Conservation (phyloP, 2,329 filamentous ascomycete species). For the Lachnellula arida region DNA sequence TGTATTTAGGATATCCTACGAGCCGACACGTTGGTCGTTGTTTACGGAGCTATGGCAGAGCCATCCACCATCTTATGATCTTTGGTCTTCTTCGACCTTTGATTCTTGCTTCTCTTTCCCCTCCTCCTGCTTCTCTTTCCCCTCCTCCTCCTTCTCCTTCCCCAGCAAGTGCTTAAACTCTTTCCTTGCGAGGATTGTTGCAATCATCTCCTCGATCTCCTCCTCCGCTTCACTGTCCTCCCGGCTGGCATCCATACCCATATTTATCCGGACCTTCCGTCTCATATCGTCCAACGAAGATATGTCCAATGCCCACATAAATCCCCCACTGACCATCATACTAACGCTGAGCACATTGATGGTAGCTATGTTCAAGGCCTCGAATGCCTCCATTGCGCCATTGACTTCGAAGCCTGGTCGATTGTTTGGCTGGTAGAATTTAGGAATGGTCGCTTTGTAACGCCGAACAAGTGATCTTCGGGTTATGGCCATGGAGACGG, state of each 20-base stretch:
- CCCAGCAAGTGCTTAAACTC: conserved; percentile 35
- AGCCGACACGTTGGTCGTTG: neutral
- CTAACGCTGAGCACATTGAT: conserved; percentile 75
- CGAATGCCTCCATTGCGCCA: conserved; percentile 67
- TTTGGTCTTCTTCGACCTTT: conserved; percentile 6
- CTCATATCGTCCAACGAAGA: conserved; percentile 62
- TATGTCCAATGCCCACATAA: conserved; percentile 74
- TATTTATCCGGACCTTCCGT: conserved; percentile 42
- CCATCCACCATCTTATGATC: conserved; percentile 2
- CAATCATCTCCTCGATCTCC: conserved; percentile 58
- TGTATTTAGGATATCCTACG: no score
- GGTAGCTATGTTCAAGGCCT: conserved; percentile 82
- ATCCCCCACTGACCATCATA: conserved; percentile 69
- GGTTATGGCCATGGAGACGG: conserved; percentile 66
- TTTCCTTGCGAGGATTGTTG: conserved; percentile 54
- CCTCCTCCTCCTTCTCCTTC: conserved; percentile 1
- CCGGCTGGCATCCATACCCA: conserved; percentile 34
- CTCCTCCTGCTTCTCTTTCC: neutral
- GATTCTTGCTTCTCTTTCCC: conserved; percentile 1
- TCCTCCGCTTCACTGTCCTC: conserved; percentile 50
- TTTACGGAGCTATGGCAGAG: neutral
- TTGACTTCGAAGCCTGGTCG: conserved; percentile 49
- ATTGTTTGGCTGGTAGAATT: conserved; percentile 66
- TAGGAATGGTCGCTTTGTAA: conserved; percentile 56
- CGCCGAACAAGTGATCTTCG: conserved; percentile 65